Base-by-base conservation (phyloP, 1,284 basidiomycete species). In the Melampsora americana region DNA sequence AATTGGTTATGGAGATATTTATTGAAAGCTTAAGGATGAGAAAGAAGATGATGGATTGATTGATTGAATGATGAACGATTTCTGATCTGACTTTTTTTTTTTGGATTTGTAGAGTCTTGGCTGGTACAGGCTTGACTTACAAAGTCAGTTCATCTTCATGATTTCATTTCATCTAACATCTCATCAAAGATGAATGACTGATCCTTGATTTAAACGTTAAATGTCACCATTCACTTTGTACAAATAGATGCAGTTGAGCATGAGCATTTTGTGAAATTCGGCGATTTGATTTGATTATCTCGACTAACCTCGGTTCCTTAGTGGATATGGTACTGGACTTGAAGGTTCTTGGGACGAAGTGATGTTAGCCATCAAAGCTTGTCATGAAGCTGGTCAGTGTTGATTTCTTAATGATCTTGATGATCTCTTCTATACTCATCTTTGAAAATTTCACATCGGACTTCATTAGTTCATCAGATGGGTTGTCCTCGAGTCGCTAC, bases 401-500 rank as follows among this genome's bases (percentile, higher is more conserved):
- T n/a, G n/a, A n/a, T n/a, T n/a, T n/a, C n/a, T 26, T 30, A 7
- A 7, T 35, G 2, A 35, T 62, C n/a, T n/a, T n/a, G n/a, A n/a
- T n/a, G n/a, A n/a, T n/a, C n/a, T n/a, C n/a, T n/a, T n/a, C n/a
- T n/a, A n/a, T n/a, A n/a, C n/a, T n/a, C n/a, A n/a, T n/a, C n/a
- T n/a, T n/a, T n/a, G n/a, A n/a, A n/a, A n/a, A n/a, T n/a, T n/a
- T n/a, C n/a, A n/a, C n/a, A n/a, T n/a, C n/a, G n/a, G n/a, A n/a
- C n/a, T 26, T 61, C 5, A 30, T 26, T 9, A 72, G 69, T 72
- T 65, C 69, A 72, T 48, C 32, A 62, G 12, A 72, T 72, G 69
- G 69, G 69, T 32, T 72, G 69, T 72, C 69, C 69, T 16, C 69
- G 69, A 7, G 69, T 72, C 65, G 69, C 69, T 23, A 72, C 69